These are phyloP conservation scores for Epichloe festucae DNA, from an alignment of 2,329 filamentous ascomycete species.

Conservation along the genomic window DNA sequence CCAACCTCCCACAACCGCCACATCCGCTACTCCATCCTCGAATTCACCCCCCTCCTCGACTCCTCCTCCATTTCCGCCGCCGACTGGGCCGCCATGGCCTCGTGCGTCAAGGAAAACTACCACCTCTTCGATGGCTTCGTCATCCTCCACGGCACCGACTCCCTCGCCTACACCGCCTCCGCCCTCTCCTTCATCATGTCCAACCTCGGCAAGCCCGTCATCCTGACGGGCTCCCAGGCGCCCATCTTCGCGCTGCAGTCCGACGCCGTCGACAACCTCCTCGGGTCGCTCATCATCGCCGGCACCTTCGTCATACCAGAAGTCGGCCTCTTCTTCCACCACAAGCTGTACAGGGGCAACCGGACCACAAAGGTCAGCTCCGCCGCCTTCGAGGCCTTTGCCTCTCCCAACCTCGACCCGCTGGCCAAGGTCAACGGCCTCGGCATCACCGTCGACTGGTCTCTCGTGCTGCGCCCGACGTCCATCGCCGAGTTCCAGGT, in stretches of 20 bases:
- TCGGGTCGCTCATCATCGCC: constrained; percentile 78
- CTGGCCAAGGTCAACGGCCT: constrained; percentile 71
- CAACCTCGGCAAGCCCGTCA: constrained; percentile 80
- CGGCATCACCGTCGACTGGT: constrained; percentile 71
- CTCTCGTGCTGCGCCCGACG: constrained; percentile 60
- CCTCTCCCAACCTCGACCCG: constrained; percentile 73
- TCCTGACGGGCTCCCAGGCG: constrained; percentile 71
- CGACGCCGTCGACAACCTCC: constrained; percentile 80
- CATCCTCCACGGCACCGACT: constrained; percentile 82
- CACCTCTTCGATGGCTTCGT: constrained; percentile 83
- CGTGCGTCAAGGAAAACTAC: constrained; percentile 72
- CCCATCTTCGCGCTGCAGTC: constrained; percentile 85
- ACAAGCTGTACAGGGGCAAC: constrained; percentile 80
- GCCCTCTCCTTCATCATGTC: constrained; percentile 88
- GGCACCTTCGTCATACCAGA: constrained; percentile 89
- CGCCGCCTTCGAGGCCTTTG: constrained; percentile 76
- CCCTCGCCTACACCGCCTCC: constrained; percentile 76
- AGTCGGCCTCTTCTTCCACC: constrained; percentile 88
- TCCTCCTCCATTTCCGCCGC: constrained; percentile 79
- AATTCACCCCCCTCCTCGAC: constrained; percentile 71
- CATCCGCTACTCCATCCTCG: constrained; percentile 71
- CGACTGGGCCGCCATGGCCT: constrained; percentile 76
- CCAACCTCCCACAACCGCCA: constrained; percentile 67
- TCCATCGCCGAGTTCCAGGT: constrained; percentile 62
- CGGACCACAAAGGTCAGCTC: constrained; percentile 79